Percentiles rank a stretch among this genome's conserved stretches.
phyloP scores from a whole-genome alignment of 2,329 filamentous ascomycete genomes.

The Calonectria pteridis region DNA sequence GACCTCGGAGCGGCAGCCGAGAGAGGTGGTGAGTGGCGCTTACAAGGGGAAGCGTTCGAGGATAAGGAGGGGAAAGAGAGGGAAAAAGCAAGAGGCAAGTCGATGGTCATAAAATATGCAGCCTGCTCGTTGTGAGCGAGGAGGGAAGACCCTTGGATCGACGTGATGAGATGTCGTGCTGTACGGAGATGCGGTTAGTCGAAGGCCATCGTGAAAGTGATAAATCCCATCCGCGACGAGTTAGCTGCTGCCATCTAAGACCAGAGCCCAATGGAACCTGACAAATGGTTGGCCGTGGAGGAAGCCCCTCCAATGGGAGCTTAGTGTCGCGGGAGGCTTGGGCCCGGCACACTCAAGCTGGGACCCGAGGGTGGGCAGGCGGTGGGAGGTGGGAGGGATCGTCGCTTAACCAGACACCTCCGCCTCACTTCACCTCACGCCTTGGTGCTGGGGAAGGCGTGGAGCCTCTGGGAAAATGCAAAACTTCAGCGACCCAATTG shows the following conservation, averaged over 20 bases:
- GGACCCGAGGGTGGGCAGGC: conserved; percentile 23
- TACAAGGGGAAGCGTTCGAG: conserved; percentile 4
- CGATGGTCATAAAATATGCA: neutral
- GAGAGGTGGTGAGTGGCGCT: conserved; percentile 9
- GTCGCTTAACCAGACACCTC: conserved; percentile 30
- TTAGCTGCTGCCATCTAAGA: conserved; percentile 12
- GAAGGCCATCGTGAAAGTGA: conserved; percentile 33
- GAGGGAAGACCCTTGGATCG: neutral
- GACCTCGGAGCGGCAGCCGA: conserved; percentile 31
- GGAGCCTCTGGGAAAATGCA: neutral
- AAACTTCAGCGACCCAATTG: neutral
- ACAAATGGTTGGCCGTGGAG: conserved; percentile 26
- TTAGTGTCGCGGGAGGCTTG: conserved; percentile 46
- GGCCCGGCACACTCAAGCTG: conserved; percentile 32
- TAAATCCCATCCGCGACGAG: conserved; percentile 37
- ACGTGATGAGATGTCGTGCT: neutral
- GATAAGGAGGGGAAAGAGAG: neutral
- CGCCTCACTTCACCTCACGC: neutral
- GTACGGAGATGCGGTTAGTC: conserved; percentile 29
- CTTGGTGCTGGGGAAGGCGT: neutral
- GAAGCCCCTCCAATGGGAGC: conserved; percentile 33
- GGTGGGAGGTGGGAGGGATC: conserved; percentile 38
- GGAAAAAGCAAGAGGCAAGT: neutral
- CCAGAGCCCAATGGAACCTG: conserved; percentile 21
- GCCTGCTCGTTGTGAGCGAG: neutral